phyloP scores from a whole-genome alignment of 345 rosid genomes.

The Anacardium occidentale region DNA sequence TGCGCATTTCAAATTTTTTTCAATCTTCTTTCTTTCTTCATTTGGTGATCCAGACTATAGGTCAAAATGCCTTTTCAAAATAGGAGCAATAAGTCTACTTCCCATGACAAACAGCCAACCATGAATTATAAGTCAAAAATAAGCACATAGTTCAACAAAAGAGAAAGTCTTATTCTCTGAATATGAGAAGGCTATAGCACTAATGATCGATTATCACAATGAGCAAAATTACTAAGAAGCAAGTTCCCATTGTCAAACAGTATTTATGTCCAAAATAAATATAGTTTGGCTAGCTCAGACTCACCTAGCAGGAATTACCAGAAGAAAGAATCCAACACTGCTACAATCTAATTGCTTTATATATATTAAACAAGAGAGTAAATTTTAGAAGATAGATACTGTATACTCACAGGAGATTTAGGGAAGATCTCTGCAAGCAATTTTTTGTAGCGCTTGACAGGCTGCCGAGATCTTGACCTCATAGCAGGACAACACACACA shows the following conservation, averaged over 20 bases:
- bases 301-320: neutral
- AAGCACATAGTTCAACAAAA: neutral
- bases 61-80: neutral
- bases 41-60: conserved; percentile 4
- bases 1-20: no score
- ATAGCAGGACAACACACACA: conserved; percentile 97
- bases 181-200: neutral
- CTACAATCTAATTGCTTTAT: neutral
- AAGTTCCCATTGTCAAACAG: neutral
- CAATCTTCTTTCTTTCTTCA: conserved; percentile 1
- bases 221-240: neutral
- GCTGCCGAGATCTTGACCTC: conserved; percentile 96
- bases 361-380: neutral
- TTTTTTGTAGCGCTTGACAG: conserved; percentile 95
- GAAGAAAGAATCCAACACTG: neutral
- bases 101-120: neutral
- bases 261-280: conserved; percentile 2
- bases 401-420: conserved; percentile 64
- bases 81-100: neutral
- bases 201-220: neutral
- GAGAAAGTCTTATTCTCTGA: neutral
- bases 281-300: neutral
- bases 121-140: neutral
- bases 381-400: neutral
- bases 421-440: conserved; percentile 91